phyloP scores from a whole-genome alignment of 1,284 basidiomycete species.

The Boletus austroedulis region DNA sequence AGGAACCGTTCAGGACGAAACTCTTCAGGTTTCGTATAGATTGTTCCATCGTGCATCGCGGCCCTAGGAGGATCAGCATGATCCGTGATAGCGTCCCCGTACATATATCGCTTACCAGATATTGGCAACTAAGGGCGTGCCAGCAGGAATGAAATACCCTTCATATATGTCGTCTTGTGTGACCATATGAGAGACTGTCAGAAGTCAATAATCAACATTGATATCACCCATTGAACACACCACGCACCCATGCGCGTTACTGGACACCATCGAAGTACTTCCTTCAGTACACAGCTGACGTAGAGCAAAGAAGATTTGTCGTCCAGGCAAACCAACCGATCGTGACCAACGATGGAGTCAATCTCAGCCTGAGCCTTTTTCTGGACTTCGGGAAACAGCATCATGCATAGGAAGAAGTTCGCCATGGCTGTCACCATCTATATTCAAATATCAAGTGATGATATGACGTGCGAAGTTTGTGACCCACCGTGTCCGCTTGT shows the following conservation, averaged over 20 bases:
- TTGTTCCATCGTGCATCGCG: not conserved
- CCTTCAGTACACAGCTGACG: not conserved
- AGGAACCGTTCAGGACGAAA: conserved; percentile 1
- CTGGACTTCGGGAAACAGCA: conserved; percentile 1
- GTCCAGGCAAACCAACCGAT: not conserved
- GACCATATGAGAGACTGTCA: not conserved
- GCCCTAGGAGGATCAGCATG: not conserved
- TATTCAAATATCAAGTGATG: not conserved
- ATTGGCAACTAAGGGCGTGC: not conserved
- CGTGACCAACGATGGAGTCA: not conserved
- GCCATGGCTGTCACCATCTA: conserved; percentile 4
- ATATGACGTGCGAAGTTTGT: not conserved
- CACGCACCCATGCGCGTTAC: not conserved
- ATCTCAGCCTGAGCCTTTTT: not conserved
- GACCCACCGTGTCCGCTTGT: not conserved
- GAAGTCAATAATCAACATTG: not conserved
- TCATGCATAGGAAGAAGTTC: conserved; percentile 3
- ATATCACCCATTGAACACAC: not conserved
- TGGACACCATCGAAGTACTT: not conserved
- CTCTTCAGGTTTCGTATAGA: not conserved
- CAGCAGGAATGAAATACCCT: not conserved
- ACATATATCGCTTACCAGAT: not conserved
- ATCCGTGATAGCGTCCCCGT: not conserved
- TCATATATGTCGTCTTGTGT: not conserved
- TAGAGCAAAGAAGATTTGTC: not conserved